Evolutionary conservation across 441 rosid genomes (phyloP).

Genomic region (Populus hybrid): DNA sequence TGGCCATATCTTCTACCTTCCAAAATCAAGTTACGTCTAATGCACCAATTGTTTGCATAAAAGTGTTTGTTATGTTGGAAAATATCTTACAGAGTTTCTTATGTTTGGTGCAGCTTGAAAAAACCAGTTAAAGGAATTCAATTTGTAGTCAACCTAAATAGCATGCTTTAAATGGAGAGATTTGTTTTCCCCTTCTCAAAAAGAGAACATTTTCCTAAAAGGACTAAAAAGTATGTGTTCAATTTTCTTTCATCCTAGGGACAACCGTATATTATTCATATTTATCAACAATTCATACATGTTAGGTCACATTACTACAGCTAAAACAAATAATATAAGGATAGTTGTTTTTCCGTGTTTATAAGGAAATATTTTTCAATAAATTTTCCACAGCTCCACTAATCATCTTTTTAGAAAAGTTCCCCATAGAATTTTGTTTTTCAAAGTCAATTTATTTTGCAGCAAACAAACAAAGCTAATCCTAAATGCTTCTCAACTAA

Average conservation of each 20-base stretch:
- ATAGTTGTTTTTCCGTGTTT: too few relatives aligned
- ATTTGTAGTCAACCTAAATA: background rate
- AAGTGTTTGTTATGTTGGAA: background rate
- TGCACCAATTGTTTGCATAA: background rate
- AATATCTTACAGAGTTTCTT: background rate
- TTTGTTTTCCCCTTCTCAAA: background rate
- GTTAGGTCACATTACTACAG: too few relatives aligned
- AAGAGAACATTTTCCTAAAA: background rate
- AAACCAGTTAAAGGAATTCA: background rate
- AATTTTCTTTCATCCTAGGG: background rate
- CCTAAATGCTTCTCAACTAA: background rate
- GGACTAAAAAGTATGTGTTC: background rate
- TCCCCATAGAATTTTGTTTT: too few relatives aligned
- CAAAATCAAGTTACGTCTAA: background rate
- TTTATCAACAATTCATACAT: background rate
- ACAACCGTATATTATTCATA: background rate
- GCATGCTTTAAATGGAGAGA: background rate
- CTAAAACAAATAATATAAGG: too few relatives aligned
- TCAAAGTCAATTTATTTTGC: too few relatives aligned
- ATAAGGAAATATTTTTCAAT: too few relatives aligned
- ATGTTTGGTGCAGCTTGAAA: background rate
- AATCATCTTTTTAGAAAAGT: too few relatives aligned
- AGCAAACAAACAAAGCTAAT: too few relatives aligned
- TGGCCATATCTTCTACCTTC: background rate
- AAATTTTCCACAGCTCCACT: too few relatives aligned